Percentiles rank a stretch among this genome's conserved stretches.
Evolutionary conservation across 2,329 filamentous ascomycete species (phyloP).

Genomic region (Aspergillus sergii): DNA sequence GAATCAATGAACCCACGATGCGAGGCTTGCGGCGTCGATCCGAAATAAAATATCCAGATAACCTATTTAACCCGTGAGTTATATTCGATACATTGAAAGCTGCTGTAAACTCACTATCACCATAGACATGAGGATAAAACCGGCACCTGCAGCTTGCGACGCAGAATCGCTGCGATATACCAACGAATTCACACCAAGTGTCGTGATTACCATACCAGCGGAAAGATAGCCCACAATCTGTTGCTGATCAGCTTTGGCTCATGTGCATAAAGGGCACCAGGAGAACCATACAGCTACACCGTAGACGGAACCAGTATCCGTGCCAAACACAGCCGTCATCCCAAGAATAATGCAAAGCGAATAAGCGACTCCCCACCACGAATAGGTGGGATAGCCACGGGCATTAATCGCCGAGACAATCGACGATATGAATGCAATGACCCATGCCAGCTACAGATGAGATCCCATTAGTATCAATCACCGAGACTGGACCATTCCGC

Average conservation of each 20-base stretch:
- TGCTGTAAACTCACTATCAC: conserved; percentile 68
- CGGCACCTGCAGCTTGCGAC: conserved; percentile 84
- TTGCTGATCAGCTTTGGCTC: conserved; percentile 28
- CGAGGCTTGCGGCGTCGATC: conserved; percentile 82
- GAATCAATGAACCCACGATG: conserved; percentile 93
- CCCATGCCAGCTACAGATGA: conserved; percentile 77
- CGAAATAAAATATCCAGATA: conserved; percentile 99
- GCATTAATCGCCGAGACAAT: conserved; percentile 67
- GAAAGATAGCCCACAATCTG: conserved; percentile 82
- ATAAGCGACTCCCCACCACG: conserved; percentile 90
- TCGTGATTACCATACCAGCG: conserved; percentile 80
- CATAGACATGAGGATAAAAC: conserved; percentile 92
- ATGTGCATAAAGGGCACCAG: neutral
- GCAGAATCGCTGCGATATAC: conserved; percentile 73
- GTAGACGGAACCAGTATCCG: conserved; percentile 83
- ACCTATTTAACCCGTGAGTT: conserved; percentile 62
- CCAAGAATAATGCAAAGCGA: conserved; percentile 81
- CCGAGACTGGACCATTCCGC: neutral
- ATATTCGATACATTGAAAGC: neutral
- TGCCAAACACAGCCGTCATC: conserved; percentile 79
- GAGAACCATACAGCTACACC: conserved; percentile 70
- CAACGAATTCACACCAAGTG: conserved; percentile 81
- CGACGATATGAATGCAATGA: conserved; percentile 86
- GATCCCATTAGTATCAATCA: conserved; percentile 9
- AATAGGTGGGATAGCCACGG: conserved; percentile 73